Evolutionary conservation across 768 basidiomycete species (phyloP).

Genomic region (Wakefieldia striispora): DNA sequence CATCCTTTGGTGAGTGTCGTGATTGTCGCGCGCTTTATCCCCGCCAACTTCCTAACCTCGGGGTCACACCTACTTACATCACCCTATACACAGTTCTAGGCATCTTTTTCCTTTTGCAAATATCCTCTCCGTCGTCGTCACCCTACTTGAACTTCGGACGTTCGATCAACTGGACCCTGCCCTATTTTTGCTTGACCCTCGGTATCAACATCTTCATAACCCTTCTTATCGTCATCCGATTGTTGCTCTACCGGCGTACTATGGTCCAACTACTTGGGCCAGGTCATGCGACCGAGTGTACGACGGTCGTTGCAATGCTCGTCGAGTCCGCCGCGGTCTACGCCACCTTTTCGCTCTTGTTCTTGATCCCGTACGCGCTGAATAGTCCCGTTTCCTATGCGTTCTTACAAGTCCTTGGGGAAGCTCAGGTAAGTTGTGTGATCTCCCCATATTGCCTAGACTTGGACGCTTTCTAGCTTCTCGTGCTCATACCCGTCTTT

Average conservation of each 20-base stretch:
- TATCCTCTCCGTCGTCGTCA: conserved; percentile 27
- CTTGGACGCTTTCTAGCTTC: background rate
- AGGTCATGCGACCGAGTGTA: conserved; percentile 22
- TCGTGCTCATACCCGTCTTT: conserved; percentile 3
- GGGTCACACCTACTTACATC: background rate
- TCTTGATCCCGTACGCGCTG: conserved; percentile 27
- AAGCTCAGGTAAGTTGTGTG: conserved; percentile 28
- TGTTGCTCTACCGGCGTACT: conserved; percentile 25
- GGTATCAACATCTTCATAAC: conserved; percentile 25
- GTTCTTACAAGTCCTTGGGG: conserved; percentile 35
- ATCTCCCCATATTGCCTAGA: background rate
- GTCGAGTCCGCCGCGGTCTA: conserved; percentile 32
- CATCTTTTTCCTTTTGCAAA: conserved; percentile 22
- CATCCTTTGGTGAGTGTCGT: conserved; percentile 22
- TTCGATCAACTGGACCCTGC: conserved; percentile 24
- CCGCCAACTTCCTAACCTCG: background rate
- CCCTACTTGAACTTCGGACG: conserved; percentile 18
- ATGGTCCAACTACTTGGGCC: conserved; percentile 19
- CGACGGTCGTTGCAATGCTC: conserved; percentile 25
- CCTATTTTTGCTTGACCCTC: conserved; percentile 29
- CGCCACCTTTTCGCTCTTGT: conserved; percentile 24
- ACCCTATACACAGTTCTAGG: conserved; percentile 17
- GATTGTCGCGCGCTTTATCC: background rate
- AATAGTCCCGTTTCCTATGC: conserved; percentile 28
- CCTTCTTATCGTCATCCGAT: conserved; percentile 24